phyloP scores from a whole-genome alignment of 208 protist species.

The Leishmania amazonensis region DNA sequence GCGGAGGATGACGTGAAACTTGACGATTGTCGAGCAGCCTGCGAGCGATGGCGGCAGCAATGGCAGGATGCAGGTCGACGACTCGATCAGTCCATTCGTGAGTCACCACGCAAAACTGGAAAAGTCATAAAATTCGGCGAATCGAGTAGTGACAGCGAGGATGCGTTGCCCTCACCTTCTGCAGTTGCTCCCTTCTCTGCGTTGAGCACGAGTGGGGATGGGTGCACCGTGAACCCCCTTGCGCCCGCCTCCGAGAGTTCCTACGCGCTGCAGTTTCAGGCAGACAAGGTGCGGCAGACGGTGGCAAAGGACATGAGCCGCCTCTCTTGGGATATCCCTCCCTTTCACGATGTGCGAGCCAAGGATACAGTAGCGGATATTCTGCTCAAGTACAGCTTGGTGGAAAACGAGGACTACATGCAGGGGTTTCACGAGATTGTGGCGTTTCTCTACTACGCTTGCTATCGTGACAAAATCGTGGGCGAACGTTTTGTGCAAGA shows the following conservation, averaged over 20 bases:
- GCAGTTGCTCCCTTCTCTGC: neutral
- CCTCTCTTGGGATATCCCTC: slow-evolving; percentile 63
- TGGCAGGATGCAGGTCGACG: slow-evolving; percentile 27
- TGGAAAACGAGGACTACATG: slow-evolving; percentile 64
- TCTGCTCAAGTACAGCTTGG: slow-evolving; percentile 65
- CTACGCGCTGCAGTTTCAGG: slow-evolving; percentile 64
- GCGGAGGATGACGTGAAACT: neutral
- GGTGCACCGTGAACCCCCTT: slow-evolving; percentile 57
- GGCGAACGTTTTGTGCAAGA: slow-evolving; percentile 17
- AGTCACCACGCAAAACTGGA: slow-evolving; percentile 2
- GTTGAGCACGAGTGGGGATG: neutral
- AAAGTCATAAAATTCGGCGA: slow-evolving; percentile 34
- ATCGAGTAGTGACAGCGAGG: slow-evolving; percentile 27
- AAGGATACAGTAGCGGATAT: slow-evolving; percentile 50
- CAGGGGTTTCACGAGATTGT: slow-evolving; percentile 94
- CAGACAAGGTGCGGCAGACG: slow-evolving; percentile 39
- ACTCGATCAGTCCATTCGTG: slow-evolving; percentile 15
- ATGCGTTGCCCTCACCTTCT: neutral
- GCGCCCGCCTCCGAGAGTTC: slow-evolving; percentile 46
- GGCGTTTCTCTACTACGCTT: slow-evolving; percentile 76
- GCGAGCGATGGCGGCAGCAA: slow-evolving; percentile 12
- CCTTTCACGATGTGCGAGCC: slow-evolving; percentile 40
- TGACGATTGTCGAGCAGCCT: neutral
- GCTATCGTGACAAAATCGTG: slow-evolving; percentile 38
- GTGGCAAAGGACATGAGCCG: slow-evolving; percentile 68